Conservation (phyloP, 139 green algal species). For the Asterochloris sp. region DNA sequence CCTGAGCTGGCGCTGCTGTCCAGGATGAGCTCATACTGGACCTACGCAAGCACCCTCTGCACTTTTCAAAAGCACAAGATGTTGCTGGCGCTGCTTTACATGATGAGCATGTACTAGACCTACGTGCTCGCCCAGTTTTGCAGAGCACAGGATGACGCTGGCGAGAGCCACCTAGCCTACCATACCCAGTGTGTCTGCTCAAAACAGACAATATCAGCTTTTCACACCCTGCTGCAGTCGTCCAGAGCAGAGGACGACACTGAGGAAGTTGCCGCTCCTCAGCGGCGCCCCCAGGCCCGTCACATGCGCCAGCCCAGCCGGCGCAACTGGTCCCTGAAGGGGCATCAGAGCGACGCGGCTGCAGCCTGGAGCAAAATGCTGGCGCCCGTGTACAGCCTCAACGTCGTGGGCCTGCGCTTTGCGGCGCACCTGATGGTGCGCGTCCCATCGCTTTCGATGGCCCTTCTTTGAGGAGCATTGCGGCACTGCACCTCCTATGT, state of each 20-base stretch:
- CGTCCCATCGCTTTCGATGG: background rate
- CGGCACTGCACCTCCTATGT: too few relatives aligned
- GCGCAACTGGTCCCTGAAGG: slow-evolving; percentile 32
- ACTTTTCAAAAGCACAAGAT: too few relatives aligned
- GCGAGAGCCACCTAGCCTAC: too few relatives aligned
- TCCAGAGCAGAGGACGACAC: background rate
- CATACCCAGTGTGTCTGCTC: too few relatives aligned
- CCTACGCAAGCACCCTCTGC: too few relatives aligned
- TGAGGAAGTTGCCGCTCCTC: background rate
- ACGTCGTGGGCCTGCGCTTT: slow-evolving; percentile 26
- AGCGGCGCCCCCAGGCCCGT: background rate
- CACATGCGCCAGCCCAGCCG: slow-evolving; percentile 8
- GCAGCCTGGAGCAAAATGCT: slow-evolving; percentile 42
- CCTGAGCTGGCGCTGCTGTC: too few relatives aligned
- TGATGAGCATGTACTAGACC: too few relatives aligned
- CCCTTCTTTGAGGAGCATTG: background rate
- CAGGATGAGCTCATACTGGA: too few relatives aligned
- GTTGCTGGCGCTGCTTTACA: too few relatives aligned
- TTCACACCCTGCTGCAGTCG: slow-evolving; percentile 4
- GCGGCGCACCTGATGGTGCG: background rate
- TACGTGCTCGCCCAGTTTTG: too few relatives aligned
- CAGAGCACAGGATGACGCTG: too few relatives aligned
- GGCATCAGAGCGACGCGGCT: slow-evolving; percentile 28
- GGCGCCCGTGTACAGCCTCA: slow-evolving; percentile 42
- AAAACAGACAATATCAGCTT: too few relatives aligned